Percentiles rank a stretch among this genome's conserved stretches.
phyloP scores from a whole-genome alignment of 1,284 basidiomycete genomes.

The Athelia sp. region DNA sequence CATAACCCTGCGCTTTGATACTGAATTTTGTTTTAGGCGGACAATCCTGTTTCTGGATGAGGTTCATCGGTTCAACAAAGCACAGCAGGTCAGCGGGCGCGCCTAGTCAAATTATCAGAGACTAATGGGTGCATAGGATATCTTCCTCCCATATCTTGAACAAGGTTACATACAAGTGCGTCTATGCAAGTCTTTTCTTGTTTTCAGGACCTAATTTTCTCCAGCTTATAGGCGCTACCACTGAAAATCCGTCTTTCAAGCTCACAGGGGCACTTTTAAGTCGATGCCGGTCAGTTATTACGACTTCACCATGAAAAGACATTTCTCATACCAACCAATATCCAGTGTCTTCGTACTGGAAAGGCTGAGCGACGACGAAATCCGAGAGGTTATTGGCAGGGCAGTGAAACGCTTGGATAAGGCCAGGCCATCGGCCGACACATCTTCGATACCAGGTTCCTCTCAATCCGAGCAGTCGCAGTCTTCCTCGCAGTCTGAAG shows the following conservation, averaged over 20 bases:
- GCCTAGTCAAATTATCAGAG: not conserved
- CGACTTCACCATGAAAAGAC: not conserved
- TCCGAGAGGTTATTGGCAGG: slow-evolving; percentile 44
- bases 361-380: slow-evolving; percentile 54
- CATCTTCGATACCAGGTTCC: slow-evolving; percentile 3
- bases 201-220: slow-evolving; percentile 14
- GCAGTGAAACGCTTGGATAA: slow-evolving; percentile 40
- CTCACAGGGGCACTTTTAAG: slow-evolving; percentile 74
- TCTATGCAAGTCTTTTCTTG: slow-evolving; percentile 7
- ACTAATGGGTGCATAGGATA: slow-evolving; percentile 40
- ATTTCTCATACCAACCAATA: slow-evolving; percentile 1
- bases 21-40: slow-evolving; percentile 30
- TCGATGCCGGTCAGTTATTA: slow-evolving; percentile 64
- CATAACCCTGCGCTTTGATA: slow-evolving; percentile 2
- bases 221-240: slow-evolving; percentile 83
- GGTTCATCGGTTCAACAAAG: slow-evolving; percentile 84
- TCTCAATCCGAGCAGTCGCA: slow-evolving; percentile 15
- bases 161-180: slow-evolving; percentile 69
- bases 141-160: slow-evolving; percentile 80
- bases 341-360: slow-evolving; percentile 61
- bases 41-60: slow-evolving; percentile 84
- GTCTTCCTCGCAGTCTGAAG: slow-evolving; percentile 13
- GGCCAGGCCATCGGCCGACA: slow-evolving; percentile 3
- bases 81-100: slow-evolving; percentile 59
- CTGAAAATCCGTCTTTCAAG: slow-evolving; percentile 91